A percentile compares a stretch with the other conserved stretches of the same genome.
Conservation (phyloP, 2,329 filamentous ascomycete species). For the Coniella vitis region DNA sequence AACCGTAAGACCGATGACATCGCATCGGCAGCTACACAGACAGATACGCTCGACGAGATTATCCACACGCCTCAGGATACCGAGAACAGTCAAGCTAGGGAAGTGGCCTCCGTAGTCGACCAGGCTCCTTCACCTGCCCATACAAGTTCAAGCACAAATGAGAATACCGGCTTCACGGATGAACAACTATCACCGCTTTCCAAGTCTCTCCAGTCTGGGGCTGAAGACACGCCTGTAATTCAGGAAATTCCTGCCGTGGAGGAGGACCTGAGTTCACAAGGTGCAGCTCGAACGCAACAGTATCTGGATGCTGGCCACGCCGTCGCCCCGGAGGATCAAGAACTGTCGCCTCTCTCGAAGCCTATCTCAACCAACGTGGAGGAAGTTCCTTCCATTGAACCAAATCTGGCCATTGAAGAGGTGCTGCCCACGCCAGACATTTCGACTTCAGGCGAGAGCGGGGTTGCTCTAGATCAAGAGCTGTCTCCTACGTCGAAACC, state of each 20-base stretch:
- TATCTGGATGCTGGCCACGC: too few species aligned
- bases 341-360: too few species aligned
- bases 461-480: background rate
- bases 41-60: constrained; percentile 19
- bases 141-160: constrained; percentile 1
- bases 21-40: constrained; percentile 20
- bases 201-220: background rate
- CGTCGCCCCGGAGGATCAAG: too few species aligned
- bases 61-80: constrained; percentile 16
- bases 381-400: background rate
- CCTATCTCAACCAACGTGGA: background rate
- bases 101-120: background rate
- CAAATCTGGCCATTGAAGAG: background rate
- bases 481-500: background rate
- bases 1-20: constrained; percentile 17
- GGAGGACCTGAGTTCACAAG: background rate
- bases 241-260: background rate
- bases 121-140: background rate
- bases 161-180: background rate
- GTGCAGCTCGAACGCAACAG: background rate
- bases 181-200: background rate
- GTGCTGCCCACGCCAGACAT: background rate
- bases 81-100: constrained; percentile 14
- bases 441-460: background rate
- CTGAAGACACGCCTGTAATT: background rate